Percentiles rank a stretch among this genome's conserved stretches.
Conservation (phyloP, 164 flowering plant genomes). For the Buxus sempervirens region DNA sequence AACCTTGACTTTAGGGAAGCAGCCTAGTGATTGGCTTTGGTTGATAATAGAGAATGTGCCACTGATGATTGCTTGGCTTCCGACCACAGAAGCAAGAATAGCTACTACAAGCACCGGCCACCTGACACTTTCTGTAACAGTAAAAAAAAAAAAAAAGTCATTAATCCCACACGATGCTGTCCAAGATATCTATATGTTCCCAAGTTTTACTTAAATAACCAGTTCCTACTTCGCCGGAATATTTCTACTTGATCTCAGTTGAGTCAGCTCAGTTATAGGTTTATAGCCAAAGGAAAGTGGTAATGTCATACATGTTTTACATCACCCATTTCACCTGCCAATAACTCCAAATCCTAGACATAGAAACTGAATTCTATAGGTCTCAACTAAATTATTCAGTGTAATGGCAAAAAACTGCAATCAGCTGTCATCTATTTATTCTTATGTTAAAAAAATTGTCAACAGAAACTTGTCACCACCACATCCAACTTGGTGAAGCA, state of each 20-base stretch:
- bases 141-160: too few relatives aligned
- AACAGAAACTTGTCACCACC: not conserved
- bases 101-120: slow-evolving; percentile 84
- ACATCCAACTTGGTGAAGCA: not conserved
- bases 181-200: not conserved
- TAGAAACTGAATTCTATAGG: too few relatives aligned
- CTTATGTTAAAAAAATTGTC: too few relatives aligned
- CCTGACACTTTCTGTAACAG: slow-evolving; percentile 57
- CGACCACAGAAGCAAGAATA: slow-evolving; percentile 93
- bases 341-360: not conserved
- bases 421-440: too few relatives aligned
- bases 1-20: slow-evolving; percentile 93
- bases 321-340: not conserved
- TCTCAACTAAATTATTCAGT: not conserved
- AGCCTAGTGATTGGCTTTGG: slow-evolving; percentile 94
- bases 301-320: not conserved
- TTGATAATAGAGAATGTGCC: slow-evolving; percentile 97
- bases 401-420: not conserved
- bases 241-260: not conserved
- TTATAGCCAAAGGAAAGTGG: not conserved
- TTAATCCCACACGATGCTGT: not conserved
- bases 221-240: not conserved
- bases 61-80: slow-evolving; percentile 96
- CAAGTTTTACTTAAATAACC: not conserved
- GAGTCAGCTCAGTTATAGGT: not conserved